phyloP scores from a whole-genome alignment of 805 yeast species.

The Metschnikowia hibisci region DNA sequence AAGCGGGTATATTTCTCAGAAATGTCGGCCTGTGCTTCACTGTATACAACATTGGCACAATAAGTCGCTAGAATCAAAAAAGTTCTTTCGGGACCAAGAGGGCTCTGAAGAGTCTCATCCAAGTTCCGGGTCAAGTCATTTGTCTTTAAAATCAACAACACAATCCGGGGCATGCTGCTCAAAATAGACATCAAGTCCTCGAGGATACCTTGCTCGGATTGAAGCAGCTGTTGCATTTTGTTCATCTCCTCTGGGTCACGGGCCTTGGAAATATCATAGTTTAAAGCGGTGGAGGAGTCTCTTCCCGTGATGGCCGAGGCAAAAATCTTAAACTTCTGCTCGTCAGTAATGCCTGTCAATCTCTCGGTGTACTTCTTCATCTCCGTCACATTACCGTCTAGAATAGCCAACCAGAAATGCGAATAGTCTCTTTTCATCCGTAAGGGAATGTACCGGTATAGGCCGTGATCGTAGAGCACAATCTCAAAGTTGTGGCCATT shows the following conservation, averaged over 20 bases:
- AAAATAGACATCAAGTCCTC: constrained; percentile 76
- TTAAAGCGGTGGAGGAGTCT: constrained; percentile 71
- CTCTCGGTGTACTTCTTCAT: constrained; percentile 73
- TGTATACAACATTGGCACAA: constrained; percentile 76
- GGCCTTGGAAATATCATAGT: constrained; percentile 50
- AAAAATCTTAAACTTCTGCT: constrained; percentile 71
- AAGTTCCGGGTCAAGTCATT: constrained; percentile 87
- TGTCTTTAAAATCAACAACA: constrained; percentile 82
- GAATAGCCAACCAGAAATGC: constrained; percentile 84
- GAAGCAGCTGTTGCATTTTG: constrained; percentile 60
- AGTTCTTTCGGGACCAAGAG: constrained; percentile 83
- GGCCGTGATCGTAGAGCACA: constrained; percentile 89
- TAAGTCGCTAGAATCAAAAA: constrained; percentile 86
- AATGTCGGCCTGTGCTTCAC: constrained; percentile 52
- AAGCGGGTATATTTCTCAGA: constrained; percentile 15
- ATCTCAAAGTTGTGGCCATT: constrained; percentile 81
- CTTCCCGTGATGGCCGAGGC: constrained; percentile 96
- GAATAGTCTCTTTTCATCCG: constrained; percentile 79
- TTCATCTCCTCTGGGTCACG: constrained; percentile 62
- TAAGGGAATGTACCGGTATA: constrained; percentile 79
- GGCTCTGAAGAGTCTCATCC: constrained; percentile 78
- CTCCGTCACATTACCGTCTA: constrained; percentile 60
- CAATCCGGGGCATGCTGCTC: constrained; percentile 78
- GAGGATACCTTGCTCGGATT: constrained; percentile 56
- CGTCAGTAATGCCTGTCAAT: constrained; percentile 75